Evolutionary conservation across 148 eudicot genomes (phyloP), one percentile per base, ranked within the genome.

Genomic region (Limonium bicolor): DNA sequence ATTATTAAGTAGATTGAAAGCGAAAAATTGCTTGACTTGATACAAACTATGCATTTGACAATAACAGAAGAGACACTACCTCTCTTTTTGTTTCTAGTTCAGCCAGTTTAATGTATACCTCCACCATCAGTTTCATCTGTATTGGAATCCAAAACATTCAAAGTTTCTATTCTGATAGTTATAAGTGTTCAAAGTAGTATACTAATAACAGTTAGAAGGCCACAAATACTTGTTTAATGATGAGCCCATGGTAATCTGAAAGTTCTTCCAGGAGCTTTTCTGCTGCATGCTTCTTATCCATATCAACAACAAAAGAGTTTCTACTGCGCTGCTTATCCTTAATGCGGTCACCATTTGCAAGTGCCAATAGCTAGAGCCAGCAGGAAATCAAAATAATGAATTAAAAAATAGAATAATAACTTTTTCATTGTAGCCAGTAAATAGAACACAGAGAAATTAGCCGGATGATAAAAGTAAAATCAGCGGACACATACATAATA

Each of bases 71-170:
- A 45, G 23, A 14, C 31, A 54, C 60, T 56, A 84, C 97, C 84
- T 90, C 97, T 50, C 83, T 64, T 57, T 66, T 90, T 47, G 97
- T 90, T 63, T 90, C 97, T 42, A 90, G 72, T 61, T 90, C 97
- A 32, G 97, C 97, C 49, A 90, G 80, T 69, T 74, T 78, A 55
- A 90, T 90, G 67, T 90, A 90, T 34, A 90, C 71, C 57, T 90
- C 97, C 52, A 84, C 97, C 93, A 90, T 81, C 60, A 84, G 97
- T 61, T 71, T 84, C 95, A 84, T 80, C 97, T 90, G 61, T 15
- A 45, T 46, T 6, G 46, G 22, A 60, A 7, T 19, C 12, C 31
- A 41, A 47, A 6, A 26, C n/a, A n/a, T n/a, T n/a, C n/a, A n/a
- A n/a, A n/a, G n/a, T n/a, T n/a, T n/a, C n/a, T n/a, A n/a, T n/a